Evolutionary conservation across 2,329 filamentous ascomycete species (phyloP), one percentile per base, ranked within the genome.

Genomic region (Fonsecaea nubica): DNA sequence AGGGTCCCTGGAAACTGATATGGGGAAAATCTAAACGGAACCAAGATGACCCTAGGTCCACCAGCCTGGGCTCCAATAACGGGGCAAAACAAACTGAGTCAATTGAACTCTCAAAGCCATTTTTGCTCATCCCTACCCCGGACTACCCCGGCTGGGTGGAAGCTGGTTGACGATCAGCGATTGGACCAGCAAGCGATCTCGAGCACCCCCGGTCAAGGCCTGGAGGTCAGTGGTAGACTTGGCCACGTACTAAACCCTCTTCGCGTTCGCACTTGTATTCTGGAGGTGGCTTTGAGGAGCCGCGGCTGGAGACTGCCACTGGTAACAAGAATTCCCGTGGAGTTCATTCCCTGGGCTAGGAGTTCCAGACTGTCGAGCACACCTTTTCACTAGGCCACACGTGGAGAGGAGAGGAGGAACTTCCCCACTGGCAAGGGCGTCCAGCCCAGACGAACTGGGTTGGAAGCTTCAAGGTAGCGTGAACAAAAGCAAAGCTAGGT

Each of bases 1-100:
- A 56, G 64, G 64, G 64, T 40, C 25, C 13, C 35, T 60, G 4
- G 58, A 53, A 38, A 57, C 45, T 63, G 58, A 65, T 67, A 69
- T 69, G 67, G 66, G 58, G 66, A 68, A 53, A 62, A 18, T 15
- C 21, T 18, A 18, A 55, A 63, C 50, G 67, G 64, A 60, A 61
- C 64, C 58, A 38, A 57, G 21, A 40, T 58, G 58, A 65, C 67
- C 64, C 58, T 61, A 25, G 57, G 36, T 38, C 57, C 58, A 32
- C 50, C 21, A 25, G 15, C 25, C 13, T 38, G 42, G 40, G 32
- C 35, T 15, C 52, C 62, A 62, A 42, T 62, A 32, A 52, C 25
- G 32, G n/a, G 25, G 35, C 42, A 33, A 35, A 33, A 40, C 10
- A 50, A 30, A 52, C 40, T 52, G n/a, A 21, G 18, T 30, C 18